Percentiles rank a stretch among this genome's conserved stretches.
Conservation (phyloP, 2,329 filamentous ascomycete genomes). For the Apiospora kogelbergensis region DNA sequence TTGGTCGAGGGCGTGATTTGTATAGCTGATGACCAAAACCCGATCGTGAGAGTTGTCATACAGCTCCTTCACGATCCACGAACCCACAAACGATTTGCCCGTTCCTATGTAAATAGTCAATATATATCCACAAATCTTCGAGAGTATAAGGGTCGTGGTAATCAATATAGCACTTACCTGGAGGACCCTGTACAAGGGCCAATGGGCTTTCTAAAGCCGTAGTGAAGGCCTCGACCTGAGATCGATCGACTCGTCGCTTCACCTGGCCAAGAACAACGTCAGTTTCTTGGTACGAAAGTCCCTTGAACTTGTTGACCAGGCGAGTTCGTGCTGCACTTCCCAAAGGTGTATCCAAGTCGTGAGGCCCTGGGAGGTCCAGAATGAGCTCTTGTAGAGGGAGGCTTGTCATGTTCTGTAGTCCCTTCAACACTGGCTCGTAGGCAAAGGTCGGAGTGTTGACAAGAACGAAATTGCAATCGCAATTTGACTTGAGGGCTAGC, state of each 20-base stretch:
- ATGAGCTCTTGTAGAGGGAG: constrained; percentile 57
- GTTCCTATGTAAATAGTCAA: constrained; percentile 49
- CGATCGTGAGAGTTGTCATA: constrained; percentile 46
- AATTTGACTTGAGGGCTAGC: constrained; percentile 35
- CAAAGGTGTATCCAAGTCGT: neutral
- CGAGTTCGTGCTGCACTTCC: neutral
- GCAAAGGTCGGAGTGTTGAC: constrained; percentile 68
- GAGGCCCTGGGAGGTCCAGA: constrained; percentile 31
- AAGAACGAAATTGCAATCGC: constrained; percentile 48
- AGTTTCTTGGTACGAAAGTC: neutral
- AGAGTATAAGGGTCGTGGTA: too few species aligned
- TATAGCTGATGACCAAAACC: constrained; percentile 67
- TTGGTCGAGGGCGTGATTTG: constrained; percentile 67
- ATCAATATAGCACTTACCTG: too few species aligned
- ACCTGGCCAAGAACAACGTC: neutral
- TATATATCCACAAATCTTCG: neutral
- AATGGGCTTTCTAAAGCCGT: constrained; percentile 52
- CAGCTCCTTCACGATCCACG: constrained; percentile 58
- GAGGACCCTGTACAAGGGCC: constrained; percentile 70
- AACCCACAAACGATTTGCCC: constrained; percentile 74
- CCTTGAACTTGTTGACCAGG: neutral
- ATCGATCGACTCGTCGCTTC: constrained; percentile 26
- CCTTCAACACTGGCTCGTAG: constrained; percentile 64
- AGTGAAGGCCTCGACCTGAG: constrained; percentile 58
- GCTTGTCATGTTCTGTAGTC: constrained; percentile 55